A percentile compares a stretch with the other conserved stretches of the same genome.
phyloP scores from a whole-genome alignment of 805 yeast species.

The Huiozyma sinensis region DNA sequence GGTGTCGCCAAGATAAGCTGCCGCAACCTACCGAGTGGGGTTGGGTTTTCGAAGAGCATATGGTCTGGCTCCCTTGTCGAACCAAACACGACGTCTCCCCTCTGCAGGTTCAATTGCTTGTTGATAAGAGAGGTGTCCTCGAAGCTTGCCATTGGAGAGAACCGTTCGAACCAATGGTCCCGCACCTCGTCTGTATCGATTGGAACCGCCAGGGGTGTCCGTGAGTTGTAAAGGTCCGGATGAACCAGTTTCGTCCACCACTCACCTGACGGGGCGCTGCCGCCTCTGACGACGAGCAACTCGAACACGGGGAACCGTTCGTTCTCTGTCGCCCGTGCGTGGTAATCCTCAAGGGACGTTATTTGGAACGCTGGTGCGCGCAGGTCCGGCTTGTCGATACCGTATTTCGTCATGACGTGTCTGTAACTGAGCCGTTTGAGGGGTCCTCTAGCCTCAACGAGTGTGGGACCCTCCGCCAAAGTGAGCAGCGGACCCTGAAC shows the following conservation, averaged over 20 bases:
- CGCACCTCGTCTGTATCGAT: conserved; percentile 35
- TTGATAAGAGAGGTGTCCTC: conserved; percentile 26
- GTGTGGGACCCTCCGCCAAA: conserved; percentile 1
- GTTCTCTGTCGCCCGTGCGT: conserved; percentile 27
- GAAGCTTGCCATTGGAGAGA: conserved; percentile 21
- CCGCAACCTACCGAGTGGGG: conserved; percentile 82
- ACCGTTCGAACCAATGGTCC: conserved; percentile 33
- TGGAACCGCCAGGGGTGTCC: conserved; percentile 49
- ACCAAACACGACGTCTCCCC: conserved; percentile 70
- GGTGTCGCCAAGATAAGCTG: conserved; percentile 51
- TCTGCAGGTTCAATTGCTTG: conserved; percentile 31
- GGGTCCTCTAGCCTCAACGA: conserved; percentile 9
- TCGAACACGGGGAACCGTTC: conserved; percentile 60
- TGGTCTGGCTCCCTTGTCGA: conserved; percentile 52
- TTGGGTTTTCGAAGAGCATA: conserved; percentile 80
- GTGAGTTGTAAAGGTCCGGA: conserved; percentile 35
- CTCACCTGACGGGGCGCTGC: conserved; percentile 11
- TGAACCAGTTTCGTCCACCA: conserved; percentile 32
- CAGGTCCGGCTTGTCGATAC: conserved; percentile 92
- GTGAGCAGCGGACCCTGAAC: conserved; percentile 18
- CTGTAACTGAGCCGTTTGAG: conserved; percentile 46
- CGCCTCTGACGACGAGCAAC: conserved; percentile 47
- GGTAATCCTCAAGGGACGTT: conserved; percentile 34
- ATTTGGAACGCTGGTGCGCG: conserved; percentile 48
- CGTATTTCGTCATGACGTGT: conserved; percentile 63